Percentiles rank a stretch among this genome's conserved stretches.
These are phyloP conservation scores for peach (Prunus persica) DNA, from an alignment of 306 rosid species.

Conservation along the genomic window DNA sequence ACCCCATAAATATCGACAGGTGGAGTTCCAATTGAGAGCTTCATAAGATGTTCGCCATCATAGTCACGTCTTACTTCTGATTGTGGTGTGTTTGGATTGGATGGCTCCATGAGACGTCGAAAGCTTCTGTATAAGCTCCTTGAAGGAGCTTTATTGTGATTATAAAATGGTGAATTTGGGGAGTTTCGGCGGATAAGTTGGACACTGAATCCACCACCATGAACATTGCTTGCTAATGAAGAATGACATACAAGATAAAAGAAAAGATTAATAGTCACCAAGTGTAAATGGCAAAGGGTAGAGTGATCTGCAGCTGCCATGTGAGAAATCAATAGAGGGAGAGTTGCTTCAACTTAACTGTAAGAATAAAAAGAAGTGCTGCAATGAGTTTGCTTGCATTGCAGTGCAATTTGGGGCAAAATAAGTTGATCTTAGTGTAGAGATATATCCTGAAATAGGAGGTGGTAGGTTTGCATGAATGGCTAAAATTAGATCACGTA, in stretches of 20 bases:
- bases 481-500: neutral
- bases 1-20: constrained; percentile 47
- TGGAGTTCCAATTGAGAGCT: constrained; percentile 54
- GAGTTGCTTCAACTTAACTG: too few relatives aligned
- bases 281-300: neutral
- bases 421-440: neutral
- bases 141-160: neutral
- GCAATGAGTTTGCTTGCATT: neutral
- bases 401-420: neutral
- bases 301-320: neutral
- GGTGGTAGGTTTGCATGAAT: neutral
- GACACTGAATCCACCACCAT: constrained; percentile 30
- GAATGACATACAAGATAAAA: constrained; percentile 20
- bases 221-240: constrained; percentile 12
- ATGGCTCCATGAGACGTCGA: neutral
- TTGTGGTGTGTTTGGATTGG: neutral
- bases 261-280: neutral
- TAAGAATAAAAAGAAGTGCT: too few relatives aligned
- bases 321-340: neutral
- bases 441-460: neutral
- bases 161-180: constrained; percentile 26
- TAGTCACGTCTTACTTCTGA: constrained; percentile 1
- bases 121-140: neutral
- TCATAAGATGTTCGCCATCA: constrained; percentile 45
- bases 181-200: constrained; percentile 29